Evolutionary conservation across 495 filamentous ascomycete species (phyloP).

Genomic region (Aspergillus avenaceus): DNA sequence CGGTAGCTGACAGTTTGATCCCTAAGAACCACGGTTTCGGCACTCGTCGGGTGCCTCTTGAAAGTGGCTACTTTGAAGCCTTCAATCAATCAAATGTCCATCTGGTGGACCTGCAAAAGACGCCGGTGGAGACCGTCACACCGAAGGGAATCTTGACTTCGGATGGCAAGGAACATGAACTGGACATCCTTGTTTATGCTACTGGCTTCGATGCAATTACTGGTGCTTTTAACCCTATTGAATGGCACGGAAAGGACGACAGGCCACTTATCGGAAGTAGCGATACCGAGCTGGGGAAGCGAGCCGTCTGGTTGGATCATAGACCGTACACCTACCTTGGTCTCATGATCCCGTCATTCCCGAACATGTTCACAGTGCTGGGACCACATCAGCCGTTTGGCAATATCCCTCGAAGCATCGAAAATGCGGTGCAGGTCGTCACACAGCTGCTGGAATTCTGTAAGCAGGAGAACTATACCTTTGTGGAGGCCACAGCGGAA

Average conservation of each 20-base stretch:
- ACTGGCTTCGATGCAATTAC: conserved; percentile 35
- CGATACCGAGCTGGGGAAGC: neutral
- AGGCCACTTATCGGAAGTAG: neutral
- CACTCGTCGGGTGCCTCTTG: conserved; percentile 45
- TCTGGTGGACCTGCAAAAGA: conserved; percentile 43
- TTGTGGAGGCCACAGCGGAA: conserved; percentile 11
- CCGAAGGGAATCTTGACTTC: conserved; percentile 26
- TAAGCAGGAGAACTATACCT: conserved; percentile 8
- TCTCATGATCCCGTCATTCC: conserved; percentile 15
- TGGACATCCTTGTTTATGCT: conserved; percentile 37
- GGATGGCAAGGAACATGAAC: conserved; percentile 26
- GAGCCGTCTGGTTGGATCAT: conserved; percentile 21
- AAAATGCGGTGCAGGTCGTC: conserved; percentile 20
- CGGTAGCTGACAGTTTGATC: conserved; percentile 43
- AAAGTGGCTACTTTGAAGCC: conserved; percentile 50
- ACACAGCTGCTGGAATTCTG: conserved; percentile 12
- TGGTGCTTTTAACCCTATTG: conserved; percentile 25
- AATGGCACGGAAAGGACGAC: conserved; percentile 20
- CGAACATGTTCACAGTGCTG: conserved; percentile 23
- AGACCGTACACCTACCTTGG: conserved; percentile 22
- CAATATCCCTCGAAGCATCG: conserved; percentile 47
- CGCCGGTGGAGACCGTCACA: conserved; percentile 28
- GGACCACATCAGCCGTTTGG: conserved; percentile 29
- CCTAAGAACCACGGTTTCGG: conserved; percentile 49
- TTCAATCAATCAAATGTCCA: conserved; percentile 46